Evolutionary conservation across 2,329 filamentous ascomycete genomes (phyloP).

Genomic region (Pseudocercospora pini-densiflorae): DNA sequence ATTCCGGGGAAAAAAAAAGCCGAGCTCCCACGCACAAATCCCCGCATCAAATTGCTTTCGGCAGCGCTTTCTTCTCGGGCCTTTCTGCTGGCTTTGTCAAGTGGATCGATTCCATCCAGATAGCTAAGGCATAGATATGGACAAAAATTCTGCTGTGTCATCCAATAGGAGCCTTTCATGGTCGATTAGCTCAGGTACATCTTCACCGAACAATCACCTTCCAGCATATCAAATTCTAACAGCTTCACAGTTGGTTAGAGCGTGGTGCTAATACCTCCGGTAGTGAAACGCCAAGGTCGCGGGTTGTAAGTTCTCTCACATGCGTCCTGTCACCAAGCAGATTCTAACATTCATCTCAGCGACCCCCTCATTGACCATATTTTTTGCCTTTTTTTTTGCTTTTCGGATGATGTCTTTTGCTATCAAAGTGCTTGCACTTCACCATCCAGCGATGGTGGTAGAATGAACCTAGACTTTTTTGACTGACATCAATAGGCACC

Average conservation of each 20-base stretch:
- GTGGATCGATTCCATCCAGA: background rate
- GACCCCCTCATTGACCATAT: constrained; percentile 5
- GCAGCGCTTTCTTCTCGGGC: background rate
- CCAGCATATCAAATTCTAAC: no score
- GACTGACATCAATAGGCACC: no score
- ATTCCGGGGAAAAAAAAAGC: no score
- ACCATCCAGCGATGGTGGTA: no score
- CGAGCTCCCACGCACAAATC: background rate
- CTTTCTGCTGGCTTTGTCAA: background rate
- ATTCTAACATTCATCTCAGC: background rate
- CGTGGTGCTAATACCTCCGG: constrained; percentile 1
- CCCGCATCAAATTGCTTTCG: background rate
- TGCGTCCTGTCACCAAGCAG: background rate
- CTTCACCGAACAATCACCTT: background rate
- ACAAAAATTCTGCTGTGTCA: background rate
- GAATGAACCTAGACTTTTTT: no score
- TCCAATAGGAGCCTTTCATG: background rate
- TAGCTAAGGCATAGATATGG: background rate
- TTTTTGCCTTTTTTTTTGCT: background rate
- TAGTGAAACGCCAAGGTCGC: constrained; percentile 7
- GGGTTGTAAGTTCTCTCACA: background rate
- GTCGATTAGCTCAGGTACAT: background rate
- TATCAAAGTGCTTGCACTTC: background rate
- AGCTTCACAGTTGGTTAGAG: constrained; percentile 1
- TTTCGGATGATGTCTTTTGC: background rate